Evolutionary conservation across 768 basidiomycete species (phyloP).

Genomic region (Phaeotremella fagi): DNA sequence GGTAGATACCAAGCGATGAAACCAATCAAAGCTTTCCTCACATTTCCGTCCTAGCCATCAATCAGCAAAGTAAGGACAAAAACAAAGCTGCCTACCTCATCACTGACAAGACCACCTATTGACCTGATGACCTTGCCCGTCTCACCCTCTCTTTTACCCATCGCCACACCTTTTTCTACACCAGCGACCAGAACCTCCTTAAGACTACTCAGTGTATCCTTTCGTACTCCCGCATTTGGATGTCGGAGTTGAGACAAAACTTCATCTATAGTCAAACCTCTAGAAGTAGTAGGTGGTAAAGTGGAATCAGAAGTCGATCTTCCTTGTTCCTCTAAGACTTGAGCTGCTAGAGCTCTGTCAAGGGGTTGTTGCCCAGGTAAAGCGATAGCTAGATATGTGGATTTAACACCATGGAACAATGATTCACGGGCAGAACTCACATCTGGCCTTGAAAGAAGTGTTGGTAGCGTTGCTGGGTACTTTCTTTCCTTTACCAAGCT

Average conservation of each 20-base stretch:
- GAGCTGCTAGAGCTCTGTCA: slow-evolving; percentile 26
- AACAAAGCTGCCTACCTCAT: slow-evolving; percentile 61
- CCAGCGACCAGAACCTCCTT: slow-evolving; percentile 34
- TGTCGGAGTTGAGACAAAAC: slow-evolving; percentile 75
- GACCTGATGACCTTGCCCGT: slow-evolving; percentile 39
- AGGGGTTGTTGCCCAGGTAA: slow-evolving; percentile 70
- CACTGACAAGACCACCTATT: slow-evolving; percentile 62
- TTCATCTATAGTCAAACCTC: slow-evolving; percentile 70
- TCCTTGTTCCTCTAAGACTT: slow-evolving; percentile 47
- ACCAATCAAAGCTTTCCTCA: slow-evolving; percentile 65
- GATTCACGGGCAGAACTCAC: slow-evolving; percentile 54
- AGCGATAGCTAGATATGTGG: slow-evolving; percentile 65
- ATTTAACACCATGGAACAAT: not conserved
- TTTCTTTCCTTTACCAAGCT: slow-evolving; percentile 92
- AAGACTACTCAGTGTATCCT: slow-evolving; percentile 55
- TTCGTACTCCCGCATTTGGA: slow-evolving; percentile 69
- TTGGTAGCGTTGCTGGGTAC: slow-evolving; percentile 77
- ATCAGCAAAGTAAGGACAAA: not conserved
- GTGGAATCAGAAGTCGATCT: slow-evolving; percentile 50
- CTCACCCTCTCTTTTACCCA: slow-evolving; percentile 28
- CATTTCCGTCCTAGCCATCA: slow-evolving; percentile 62
- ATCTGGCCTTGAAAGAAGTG: slow-evolving; percentile 91
- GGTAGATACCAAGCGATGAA: slow-evolving; percentile 72
- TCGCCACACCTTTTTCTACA: slow-evolving; percentile 9
- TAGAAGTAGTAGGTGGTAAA: slow-evolving; percentile 64